Evolutionary conservation across 345 rosid species (phyloP), one percentile per base, ranked within the genome.

Genomic region (Pugionium cornutum): DNA sequence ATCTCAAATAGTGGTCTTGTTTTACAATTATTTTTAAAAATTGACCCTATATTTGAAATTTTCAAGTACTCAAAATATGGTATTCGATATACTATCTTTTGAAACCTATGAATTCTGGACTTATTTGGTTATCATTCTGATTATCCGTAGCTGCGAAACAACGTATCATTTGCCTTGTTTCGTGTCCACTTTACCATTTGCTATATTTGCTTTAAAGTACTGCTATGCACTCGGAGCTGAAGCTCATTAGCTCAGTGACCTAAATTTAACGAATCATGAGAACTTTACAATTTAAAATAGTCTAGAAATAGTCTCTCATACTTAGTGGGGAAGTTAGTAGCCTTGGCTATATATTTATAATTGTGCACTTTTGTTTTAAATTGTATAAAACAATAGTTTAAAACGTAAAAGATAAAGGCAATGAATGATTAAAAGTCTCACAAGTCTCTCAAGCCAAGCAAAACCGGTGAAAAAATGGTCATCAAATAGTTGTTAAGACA

Each of bases 291-390:
- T 9, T 45, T 27, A 2, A 18, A 43, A 60, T 34, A 40, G 48
- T 48, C 8, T 44, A 48, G 31, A 36, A 56, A 27, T 35, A 70
- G 50, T 54, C 51, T 55, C 44, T 63, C 59, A 9, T 58, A 48
- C 76, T 72, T 72, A 65, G 71, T 72, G 76, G 76, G 67, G 56
- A 72, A 65, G 76, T 72, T 51, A 65, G 66, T 58, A 72, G 70
- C 34, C 42, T 47, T 39, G 50, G 60, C 53, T 64, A 8, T 8
- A 64, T 35, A 57, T 33, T 49, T 51, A 65, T 65, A 42, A 8
- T 64, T 72, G 61, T 50, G 42, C 43, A 58, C 67, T 58, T 65
- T 51, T 25, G 35, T 29, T 43, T 42, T 18, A 4, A 30, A 37
- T 54, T 42, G 39, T n/a, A 9, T 36, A 42, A 43, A 41, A 46